phyloP scores from a whole-genome alignment of 2,329 filamentous ascomycete genomes.

The Capronia americana region DNA sequence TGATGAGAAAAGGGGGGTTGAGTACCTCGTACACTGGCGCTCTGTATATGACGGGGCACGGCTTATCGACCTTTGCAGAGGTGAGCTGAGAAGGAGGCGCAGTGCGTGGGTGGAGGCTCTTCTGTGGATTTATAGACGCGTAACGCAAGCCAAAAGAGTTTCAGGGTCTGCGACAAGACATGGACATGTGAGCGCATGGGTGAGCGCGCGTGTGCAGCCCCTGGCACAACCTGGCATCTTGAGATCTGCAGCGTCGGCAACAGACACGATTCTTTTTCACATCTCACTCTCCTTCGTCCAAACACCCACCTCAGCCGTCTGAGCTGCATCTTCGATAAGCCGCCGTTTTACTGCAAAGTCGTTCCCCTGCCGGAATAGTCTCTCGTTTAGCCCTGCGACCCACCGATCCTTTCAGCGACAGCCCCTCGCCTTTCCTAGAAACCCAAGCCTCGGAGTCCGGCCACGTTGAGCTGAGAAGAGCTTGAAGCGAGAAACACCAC shows the following conservation, averaged over 20 bases:
- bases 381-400: constrained; percentile 18
- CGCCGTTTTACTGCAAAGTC: neutral
- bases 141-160: constrained; percentile 3
- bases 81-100: constrained; percentile 11
- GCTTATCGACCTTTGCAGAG: neutral
- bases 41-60: neutral
- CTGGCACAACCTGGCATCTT: constrained; percentile 21
- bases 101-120: constrained; percentile 4
- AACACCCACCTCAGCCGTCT: neutral
- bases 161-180: constrained; percentile 8
- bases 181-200: neutral
- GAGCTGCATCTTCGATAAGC: constrained; percentile 6
- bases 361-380: constrained; percentile 5
- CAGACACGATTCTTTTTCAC: constrained; percentile 4
- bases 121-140: constrained; percentile 14
- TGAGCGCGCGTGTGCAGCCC: constrained; percentile 1
- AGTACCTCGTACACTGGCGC: neutral
- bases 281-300: neutral
- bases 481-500: constrained; percentile 1
- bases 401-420: constrained; percentile 13
- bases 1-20: constrained; percentile 3
- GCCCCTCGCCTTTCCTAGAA: neutral
- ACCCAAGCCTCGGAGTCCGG: constrained; percentile 23
- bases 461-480: constrained; percentile 17
- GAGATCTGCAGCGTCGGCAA: constrained; percentile 8